Conservation (phyloP, 2,329 filamentous ascomycete genomes). For the Exophiala sp. region DNA sequence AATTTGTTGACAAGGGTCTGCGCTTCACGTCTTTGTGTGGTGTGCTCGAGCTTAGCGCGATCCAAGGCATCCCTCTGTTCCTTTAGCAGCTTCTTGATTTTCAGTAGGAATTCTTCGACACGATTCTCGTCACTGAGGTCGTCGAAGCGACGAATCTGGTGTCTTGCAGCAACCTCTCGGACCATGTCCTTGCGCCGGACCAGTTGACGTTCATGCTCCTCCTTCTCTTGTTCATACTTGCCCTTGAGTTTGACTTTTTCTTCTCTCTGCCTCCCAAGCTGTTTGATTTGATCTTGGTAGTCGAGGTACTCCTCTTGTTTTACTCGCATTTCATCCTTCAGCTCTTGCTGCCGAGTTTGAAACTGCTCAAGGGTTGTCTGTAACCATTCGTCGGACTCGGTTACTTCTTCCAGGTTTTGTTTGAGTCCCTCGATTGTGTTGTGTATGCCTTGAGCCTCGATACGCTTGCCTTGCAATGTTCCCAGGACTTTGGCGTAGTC, state of each 20-base stretch:
- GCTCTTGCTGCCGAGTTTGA: conserved; percentile 66
- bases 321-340: conserved; percentile 60
- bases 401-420: conserved; percentile 69
- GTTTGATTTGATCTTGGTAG: conserved; percentile 51
- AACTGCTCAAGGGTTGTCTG: conserved; percentile 71
- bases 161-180: conserved; percentile 69
- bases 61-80: conserved; percentile 81
- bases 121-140: conserved; percentile 70
- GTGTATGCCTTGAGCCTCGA: conserved; percentile 68
- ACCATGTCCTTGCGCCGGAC: conserved; percentile 68
- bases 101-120: conserved; percentile 72
- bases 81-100: conserved; percentile 67
- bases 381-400: conserved; percentile 74
- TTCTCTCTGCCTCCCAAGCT: conserved; percentile 22
- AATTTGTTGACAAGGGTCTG: conserved; percentile 69
- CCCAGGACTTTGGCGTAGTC: conserved; percentile 72
- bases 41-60: conserved; percentile 67
- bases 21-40: conserved; percentile 70
- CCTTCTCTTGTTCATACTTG: conserved; percentile 78
- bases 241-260: conserved; percentile 56
- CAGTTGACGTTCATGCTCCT: conserved; percentile 78
- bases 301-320: conserved; percentile 64
- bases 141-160: conserved; percentile 82
- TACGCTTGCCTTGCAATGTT: conserved; percentile 70
- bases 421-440: conserved; percentile 68